Percentiles rank a stretch among this genome's conserved stretches.
These are phyloP conservation scores for Moesziomyces antarcticus DNA, from an alignment of 1,284 basidiomycete species.

Conservation along the genomic window DNA sequence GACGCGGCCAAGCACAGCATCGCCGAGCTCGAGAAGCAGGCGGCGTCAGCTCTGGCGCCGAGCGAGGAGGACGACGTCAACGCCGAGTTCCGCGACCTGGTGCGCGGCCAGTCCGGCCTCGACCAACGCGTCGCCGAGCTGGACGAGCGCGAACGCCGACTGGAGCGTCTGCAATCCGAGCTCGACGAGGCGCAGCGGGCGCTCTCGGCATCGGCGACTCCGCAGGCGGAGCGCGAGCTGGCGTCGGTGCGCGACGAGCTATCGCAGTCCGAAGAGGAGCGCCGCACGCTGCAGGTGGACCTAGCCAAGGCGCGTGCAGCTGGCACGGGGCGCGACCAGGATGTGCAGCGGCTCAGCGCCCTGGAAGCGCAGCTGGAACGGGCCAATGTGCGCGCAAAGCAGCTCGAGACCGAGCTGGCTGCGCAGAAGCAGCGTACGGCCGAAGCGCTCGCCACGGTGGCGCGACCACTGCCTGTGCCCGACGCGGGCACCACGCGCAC, in stretches of 20 bases:
- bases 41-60: not conserved
- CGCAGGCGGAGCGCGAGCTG: slow-evolving; percentile 9
- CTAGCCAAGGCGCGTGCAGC: slow-evolving; percentile 26
- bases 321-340: slow-evolving; percentile 13
- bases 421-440: slow-evolving; percentile 13
- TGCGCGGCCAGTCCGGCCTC: slow-evolving; percentile 12
- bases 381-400: slow-evolving; percentile 14
- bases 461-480: slow-evolving; percentile 29
- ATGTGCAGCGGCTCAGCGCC: slow-evolving; percentile 1
- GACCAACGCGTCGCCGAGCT: slow-evolving; percentile 1
- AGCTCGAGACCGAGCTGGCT: slow-evolving; percentile 34
- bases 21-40: slow-evolving; percentile 22
- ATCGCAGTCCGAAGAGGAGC: slow-evolving; percentile 28
- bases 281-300: slow-evolving; percentile 18
- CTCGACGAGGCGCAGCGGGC: slow-evolving; percentile 10
- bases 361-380: slow-evolving; percentile 20
- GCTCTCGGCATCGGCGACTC: no score
- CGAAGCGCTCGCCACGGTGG: slow-evolving; percentile 17
- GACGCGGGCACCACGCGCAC: not conserved
- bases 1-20: slow-evolving; percentile 7
- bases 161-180: not conserved
- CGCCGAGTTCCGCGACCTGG: slow-evolving; percentile 34
- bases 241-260: slow-evolving; percentile 26
- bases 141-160: slow-evolving; percentile 12
- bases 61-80: slow-evolving; percentile 33